Conservation (phyloP, 1,139 yeast species). For the Keqinozyma sinolaborantium region DNA sequence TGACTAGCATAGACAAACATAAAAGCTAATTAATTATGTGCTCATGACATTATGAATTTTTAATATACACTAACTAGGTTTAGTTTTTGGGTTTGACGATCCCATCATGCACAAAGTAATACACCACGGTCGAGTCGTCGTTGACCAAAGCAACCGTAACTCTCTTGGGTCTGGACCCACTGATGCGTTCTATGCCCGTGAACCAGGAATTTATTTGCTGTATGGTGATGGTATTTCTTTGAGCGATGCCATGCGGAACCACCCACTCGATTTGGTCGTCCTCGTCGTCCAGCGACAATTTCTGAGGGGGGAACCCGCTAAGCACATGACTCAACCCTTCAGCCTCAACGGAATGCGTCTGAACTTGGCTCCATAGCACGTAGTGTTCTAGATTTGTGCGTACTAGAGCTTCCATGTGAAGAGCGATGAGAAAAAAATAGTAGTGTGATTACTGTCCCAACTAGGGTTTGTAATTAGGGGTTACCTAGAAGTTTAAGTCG, state of each 20-base stretch:
- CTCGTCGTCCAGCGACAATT: conserved; percentile 20
- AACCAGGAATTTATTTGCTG: conserved; percentile 32
- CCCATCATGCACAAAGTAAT: conserved; percentile 62
- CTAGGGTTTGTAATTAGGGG: too few relatives aligned
- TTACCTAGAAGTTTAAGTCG: too few relatives aligned
- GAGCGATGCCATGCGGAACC: conserved; percentile 19
- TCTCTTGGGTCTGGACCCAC: conserved; percentile 26
- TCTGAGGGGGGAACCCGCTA: conserved; percentile 29
- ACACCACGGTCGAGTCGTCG: conserved; percentile 65
- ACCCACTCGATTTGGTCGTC: conserved; percentile 31
- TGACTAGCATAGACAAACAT: too few relatives aligned
- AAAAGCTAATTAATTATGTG: too few relatives aligned
- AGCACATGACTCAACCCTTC: conserved; percentile 10
- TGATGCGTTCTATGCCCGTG: conserved; percentile 12
- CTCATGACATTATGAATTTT: too few relatives aligned
- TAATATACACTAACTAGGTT: conserved; percentile 3
- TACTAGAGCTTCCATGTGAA: conserved; percentile 11
- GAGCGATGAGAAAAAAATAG: not conserved
- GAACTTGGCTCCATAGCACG: conserved; percentile 49
- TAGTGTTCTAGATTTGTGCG: conserved; percentile 48
- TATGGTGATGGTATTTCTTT: conserved; percentile 14
- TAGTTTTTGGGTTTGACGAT: conserved; percentile 57
- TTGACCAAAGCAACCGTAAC: conserved; percentile 56
- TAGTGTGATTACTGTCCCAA: too few relatives aligned
- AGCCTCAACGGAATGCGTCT: conserved; percentile 12